These are phyloP conservation scores for Tricladium varicosporioides DNA, from an alignment of 2,329 filamentous ascomycete genomes.

Conservation along the genomic window DNA sequence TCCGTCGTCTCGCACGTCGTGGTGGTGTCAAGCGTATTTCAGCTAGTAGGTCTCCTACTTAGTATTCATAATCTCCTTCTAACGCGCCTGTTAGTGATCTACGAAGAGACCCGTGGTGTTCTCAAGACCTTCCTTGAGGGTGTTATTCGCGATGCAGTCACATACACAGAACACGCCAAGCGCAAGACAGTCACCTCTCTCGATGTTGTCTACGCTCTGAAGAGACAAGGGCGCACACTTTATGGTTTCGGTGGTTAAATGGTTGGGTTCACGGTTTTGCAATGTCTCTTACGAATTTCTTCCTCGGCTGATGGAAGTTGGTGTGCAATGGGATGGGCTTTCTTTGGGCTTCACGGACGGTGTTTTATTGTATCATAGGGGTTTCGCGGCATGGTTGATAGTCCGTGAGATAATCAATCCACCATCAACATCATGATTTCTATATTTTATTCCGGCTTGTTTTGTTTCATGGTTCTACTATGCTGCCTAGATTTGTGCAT, in stretches of 20 bases:
- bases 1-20: slow-evolving; percentile 97
- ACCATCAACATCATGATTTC: slow-evolving; percentile 13
- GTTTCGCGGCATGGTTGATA: slow-evolving; percentile 24
- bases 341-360: slow-evolving; percentile 19
- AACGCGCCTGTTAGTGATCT: slow-evolving; percentile 14
- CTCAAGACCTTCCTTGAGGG: slow-evolving; percentile 82
- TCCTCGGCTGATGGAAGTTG: slow-evolving; percentile 19
- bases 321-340: slow-evolving; percentile 28
- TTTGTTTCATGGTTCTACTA: neutral
- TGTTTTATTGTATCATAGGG: slow-evolving; percentile 33
- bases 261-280: slow-evolving; percentile 19
- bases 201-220: slow-evolving; percentile 63
- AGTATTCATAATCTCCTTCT: neutral
- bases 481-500: too few relatives aligned
- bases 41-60: slow-evolving; percentile 60
- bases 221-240: slow-evolving; percentile 64
- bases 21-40: slow-evolving; percentile 99
- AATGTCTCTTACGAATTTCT: slow-evolving; percentile 30
- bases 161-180: slow-evolving; percentile 69
- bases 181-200: slow-evolving; percentile 69
- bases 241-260: slow-evolving; percentile 66
- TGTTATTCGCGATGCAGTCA: slow-evolving; percentile 61
- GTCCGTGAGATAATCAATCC: slow-evolving; percentile 25
- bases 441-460: neutral
- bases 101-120: slow-evolving; percentile 69